Evolutionary conservation across 2,329 filamentous ascomycete species (phyloP), one percentile per base, ranked within the genome.

Genomic region (Sporothrix humicola): DNA sequence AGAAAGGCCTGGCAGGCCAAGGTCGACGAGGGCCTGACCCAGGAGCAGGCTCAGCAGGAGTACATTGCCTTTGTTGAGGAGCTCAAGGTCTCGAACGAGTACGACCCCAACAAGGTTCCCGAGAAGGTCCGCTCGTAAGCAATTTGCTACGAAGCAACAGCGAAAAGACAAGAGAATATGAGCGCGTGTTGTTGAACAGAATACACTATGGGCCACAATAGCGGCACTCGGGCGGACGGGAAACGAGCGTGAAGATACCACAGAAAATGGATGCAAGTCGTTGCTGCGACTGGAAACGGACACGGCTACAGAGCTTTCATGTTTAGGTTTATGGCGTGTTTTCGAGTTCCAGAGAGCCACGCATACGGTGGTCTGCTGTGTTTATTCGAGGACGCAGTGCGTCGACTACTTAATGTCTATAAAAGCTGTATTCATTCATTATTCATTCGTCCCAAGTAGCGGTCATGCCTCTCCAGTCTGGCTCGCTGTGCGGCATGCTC

Each of bases 61-160:
- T 98, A 97, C 84, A 88, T 97, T 79, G 85, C 86, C 77, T 84
- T 91, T 75, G 89, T 96, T 76, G 90, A 94, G 82, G 82, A 85
- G 79, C 83, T 97, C 80, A 94, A 96, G 88, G 82, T 79, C 74
- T 88, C 88, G 81, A 88, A 91, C 82, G 92, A 91, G 74, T 92
- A 86, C 82, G 88, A 93, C 81, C 86, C 84, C 75, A 85, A 87
- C 83, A 91, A 91, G 87, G 82, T 78, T 76, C 88, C 89, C 77
- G 89, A 91, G 85, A 80, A 85, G 70, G 87, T 91, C 74, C 79
- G 81, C 66, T 74, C 74, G 12, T 75, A 69, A 54, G 31, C 31
- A 37, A 37, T 37, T 7, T 3, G 31, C 31, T 37, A 37, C 31
- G 7, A 37, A 37, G 31, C 31, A 37, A 37, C 7, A 37, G 31